Conservation (phyloP, 2,329 filamentous ascomycete genomes). For the Ceratocystiopsis minuta region DNA sequence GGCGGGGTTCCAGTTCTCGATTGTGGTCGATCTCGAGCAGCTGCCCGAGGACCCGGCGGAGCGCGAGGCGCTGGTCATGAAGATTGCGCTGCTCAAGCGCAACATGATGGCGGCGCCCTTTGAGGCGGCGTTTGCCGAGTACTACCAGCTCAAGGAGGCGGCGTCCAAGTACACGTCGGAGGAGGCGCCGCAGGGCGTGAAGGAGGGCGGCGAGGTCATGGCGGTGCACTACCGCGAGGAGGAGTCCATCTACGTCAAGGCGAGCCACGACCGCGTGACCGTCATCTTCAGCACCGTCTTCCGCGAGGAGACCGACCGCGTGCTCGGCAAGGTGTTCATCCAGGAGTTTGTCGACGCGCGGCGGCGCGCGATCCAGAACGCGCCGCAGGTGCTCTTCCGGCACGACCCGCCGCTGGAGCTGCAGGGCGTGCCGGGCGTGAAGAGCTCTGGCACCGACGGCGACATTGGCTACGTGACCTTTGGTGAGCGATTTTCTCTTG, state of each 20-base stretch:
- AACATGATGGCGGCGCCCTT: slow-evolving; percentile 98
- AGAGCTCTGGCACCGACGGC: slow-evolving; percentile 30
- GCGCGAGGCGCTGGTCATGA: slow-evolving; percentile 68
- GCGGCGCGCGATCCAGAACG: slow-evolving; percentile 90
- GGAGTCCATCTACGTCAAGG: slow-evolving; percentile 97
- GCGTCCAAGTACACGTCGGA: slow-evolving; percentile 87
- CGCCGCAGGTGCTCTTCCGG: slow-evolving; percentile 89
- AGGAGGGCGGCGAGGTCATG: slow-evolving; percentile 82
- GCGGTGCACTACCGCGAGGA: slow-evolving; percentile 97
- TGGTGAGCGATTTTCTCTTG: slow-evolving; percentile 17
- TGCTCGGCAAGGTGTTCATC: slow-evolving; percentile 96
- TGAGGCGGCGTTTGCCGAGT: slow-evolving; percentile 88
- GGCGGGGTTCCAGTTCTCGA: slow-evolving; percentile 87
- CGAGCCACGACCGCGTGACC: slow-evolving; percentile 87
- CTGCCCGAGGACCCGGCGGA: slow-evolving; percentile 66
- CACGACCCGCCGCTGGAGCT: slow-evolving; percentile 89
- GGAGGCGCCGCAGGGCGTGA: slow-evolving; percentile 76
- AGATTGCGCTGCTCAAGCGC: slow-evolving; percentile 83
- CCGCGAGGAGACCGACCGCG: slow-evolving; percentile 88
- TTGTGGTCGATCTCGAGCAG: slow-evolving; percentile 73
- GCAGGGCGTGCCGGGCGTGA: slow-evolving; percentile 66
- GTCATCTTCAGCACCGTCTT: slow-evolving; percentile 99
- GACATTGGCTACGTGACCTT: background rate
- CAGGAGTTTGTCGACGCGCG: slow-evolving; percentile 97
- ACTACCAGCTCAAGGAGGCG: slow-evolving; percentile 70